These are phyloP conservation scores for Glycine soja DNA, from an alignment of 306 rosid genomes.

Conservation along the genomic window DNA sequence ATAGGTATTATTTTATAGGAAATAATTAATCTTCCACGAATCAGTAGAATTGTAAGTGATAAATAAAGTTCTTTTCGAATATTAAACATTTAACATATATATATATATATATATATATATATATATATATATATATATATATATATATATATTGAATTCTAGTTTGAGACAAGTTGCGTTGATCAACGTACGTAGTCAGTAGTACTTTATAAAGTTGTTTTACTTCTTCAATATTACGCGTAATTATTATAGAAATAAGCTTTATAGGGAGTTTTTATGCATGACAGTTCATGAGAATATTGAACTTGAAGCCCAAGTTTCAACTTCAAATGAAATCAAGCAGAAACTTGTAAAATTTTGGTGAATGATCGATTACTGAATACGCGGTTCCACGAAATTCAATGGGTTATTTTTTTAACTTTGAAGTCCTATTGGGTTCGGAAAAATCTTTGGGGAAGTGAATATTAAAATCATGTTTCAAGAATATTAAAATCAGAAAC, in stretches of 20 bases:
- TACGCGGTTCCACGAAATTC: background rate
- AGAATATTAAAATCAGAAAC: conserved; percentile 32
- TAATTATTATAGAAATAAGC: background rate
- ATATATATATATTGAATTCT: too few relatives aligned
- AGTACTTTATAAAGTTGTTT: background rate
- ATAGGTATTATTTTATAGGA: too few relatives aligned
- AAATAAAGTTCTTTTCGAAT: too few relatives aligned
- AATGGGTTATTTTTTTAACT: background rate
- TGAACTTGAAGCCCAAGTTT: background rate
- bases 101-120: too few relatives aligned
- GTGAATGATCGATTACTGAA: background rate
- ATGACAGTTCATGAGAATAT: background rate
- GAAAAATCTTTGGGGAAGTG: background rate
- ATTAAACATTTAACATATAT: too few relatives aligned
- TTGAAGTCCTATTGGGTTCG: background rate
- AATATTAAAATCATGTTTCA: background rate
- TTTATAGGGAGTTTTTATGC: conserved; percentile 27
- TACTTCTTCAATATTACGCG: background rate
- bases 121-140: too few relatives aligned
- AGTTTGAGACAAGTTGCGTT: too few relatives aligned
- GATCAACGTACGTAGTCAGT: too few relatives aligned
- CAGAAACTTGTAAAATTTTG: background rate
- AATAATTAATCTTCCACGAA: too few relatives aligned
- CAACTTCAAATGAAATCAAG: background rate
- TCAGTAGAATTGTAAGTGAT: too few relatives aligned